phyloP scores from a whole-genome alignment of 2,329 filamentous ascomycete species.

The Helotiales sp. region DNA sequence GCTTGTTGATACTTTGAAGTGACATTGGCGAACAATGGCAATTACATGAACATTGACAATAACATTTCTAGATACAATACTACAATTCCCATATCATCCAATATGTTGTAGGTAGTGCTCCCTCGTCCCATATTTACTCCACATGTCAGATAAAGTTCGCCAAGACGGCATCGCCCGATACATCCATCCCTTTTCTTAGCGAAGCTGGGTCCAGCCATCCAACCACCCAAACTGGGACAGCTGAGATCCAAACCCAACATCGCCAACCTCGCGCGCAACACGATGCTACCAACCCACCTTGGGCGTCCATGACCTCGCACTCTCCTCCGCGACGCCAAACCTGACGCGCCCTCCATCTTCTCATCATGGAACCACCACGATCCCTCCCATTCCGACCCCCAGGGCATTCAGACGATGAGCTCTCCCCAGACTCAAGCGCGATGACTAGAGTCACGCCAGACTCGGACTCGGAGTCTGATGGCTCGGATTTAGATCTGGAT shows the following conservation, averaged over 20 bases:
- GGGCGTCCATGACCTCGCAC: background rate
- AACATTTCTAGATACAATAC: background rate
- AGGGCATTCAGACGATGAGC: conserved; percentile 19
- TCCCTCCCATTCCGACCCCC: conserved; percentile 12
- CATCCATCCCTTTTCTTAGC: conserved; percentile 5
- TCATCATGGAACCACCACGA: conserved; percentile 23
- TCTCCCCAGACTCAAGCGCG: conserved; percentile 35
- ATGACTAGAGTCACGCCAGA: conserved; percentile 37
- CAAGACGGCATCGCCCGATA: conserved; percentile 16
- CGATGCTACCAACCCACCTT: background rate
- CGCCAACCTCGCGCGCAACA: background rate
- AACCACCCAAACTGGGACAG: background rate
- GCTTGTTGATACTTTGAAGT: background rate
- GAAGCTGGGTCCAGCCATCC: conserved; percentile 11
- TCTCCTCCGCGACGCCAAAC: background rate
- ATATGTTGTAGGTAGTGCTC: too few relatives aligned
- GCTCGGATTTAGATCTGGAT: conserved; percentile 35
- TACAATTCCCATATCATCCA: background rate
- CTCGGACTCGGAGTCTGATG: conserved; percentile 37
- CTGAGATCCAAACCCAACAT: background rate
- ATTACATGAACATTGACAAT: too few relatives aligned
- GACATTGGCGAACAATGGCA: background rate
- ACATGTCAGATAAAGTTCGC: conserved; percentile 8
- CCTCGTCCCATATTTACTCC: background rate
- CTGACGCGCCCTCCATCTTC: background rate